Percentiles rank a stretch among this genome's conserved stretches.
phyloP scores from a whole-genome alignment of 2,329 filamentous ascomycete genomes.

The Ascochyta koolunga region DNA sequence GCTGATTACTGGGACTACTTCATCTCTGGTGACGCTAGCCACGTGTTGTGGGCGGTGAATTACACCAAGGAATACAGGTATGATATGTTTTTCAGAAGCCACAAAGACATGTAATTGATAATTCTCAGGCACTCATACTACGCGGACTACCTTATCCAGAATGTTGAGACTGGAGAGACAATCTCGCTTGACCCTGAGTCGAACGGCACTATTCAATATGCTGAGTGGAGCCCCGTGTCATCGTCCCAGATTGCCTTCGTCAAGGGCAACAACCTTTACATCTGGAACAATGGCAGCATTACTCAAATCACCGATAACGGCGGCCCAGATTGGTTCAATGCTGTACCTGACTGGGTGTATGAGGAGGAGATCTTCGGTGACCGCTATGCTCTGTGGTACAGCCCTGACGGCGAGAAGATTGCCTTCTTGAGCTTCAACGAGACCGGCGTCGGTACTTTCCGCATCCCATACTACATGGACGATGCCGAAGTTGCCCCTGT shows the following conservation, averaged over 20 bases:
- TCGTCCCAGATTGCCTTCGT: constrained; percentile 70
- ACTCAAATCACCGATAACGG: constrained; percentile 66
- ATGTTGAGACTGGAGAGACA: constrained; percentile 63
- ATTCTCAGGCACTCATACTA: constrained; percentile 66
- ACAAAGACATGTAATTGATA: neutral
- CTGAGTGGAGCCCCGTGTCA: constrained; percentile 62
- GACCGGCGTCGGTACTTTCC: constrained; percentile 70
- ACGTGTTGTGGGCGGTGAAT: constrained; percentile 68
- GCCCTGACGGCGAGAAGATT: constrained; percentile 61
- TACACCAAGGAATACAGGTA: constrained; percentile 67
- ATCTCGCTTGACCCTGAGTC: constrained; percentile 65
- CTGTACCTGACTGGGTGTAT: constrained; percentile 69
- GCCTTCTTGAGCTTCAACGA: constrained; percentile 66
- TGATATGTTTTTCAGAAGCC: neutral
- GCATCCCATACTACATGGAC: constrained; percentile 70
- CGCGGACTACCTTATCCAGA: constrained; percentile 69
- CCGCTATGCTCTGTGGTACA: constrained; percentile 62
- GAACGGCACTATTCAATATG: constrained; percentile 70
- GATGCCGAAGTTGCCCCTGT: constrained; percentile 61
- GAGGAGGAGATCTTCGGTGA: constrained; percentile 64
- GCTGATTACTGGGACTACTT: constrained; percentile 63
- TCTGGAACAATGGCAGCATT: constrained; percentile 62
- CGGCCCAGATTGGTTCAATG: constrained; percentile 66
- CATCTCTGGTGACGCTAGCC: constrained; percentile 65
- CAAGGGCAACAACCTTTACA: constrained; percentile 68